Base-by-base conservation (phyloP, 164 flowering plant genomes). In the Liriodendron chinense region DNA sequence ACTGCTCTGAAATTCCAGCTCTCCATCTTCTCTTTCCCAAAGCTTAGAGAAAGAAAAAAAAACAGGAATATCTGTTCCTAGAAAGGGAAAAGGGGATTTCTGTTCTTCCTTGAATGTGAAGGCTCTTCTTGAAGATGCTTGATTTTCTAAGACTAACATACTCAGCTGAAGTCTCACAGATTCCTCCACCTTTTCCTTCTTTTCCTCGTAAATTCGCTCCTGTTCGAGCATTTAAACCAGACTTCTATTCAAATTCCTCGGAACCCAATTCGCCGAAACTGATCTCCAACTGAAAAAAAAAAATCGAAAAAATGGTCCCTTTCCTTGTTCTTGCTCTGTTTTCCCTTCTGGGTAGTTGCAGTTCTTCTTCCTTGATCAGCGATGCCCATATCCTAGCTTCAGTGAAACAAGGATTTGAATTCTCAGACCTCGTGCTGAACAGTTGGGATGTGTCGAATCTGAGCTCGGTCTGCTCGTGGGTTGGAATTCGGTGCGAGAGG, bases 381-480 rank as follows among this genome's bases (percentile, higher is more conserved):
- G 98, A 94, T 78, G 91, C 88, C 57, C 82, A 80, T 70, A 87
- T 85, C 49, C 75, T 94, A 63, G 68, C 91, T n/a, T 62, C 82
- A 4, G 82, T 93, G 10, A 93, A 86, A 68, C 83, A 84, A 71
- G 91, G 89, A 14, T 90, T 95, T 59, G 73, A 80, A 64, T 75
- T 63, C 79, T 25, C 92, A 1, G 80, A 80, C 16, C 80, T 87
- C 0, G 78, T 59, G 3, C 72, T 92, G 62, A 71, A 8, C 59
- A 71, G 79, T 24, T 93, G 98, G 97, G 83, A 89, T 66, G 25
- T 79, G 28, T 83, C 89, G 6, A 85, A 82, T 78, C 85, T 81
- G 0, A 84, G 82, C 78, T 86, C 94, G 3, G 84, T 89, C 24
- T 95, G 99, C 74, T 85, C 86, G 7, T 95, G 99, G 99, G 81